These are phyloP conservation scores for Proliferodiscus dingleyae DNA, from an alignment of 2,329 filamentous ascomycete genomes.

Conservation along the genomic window DNA sequence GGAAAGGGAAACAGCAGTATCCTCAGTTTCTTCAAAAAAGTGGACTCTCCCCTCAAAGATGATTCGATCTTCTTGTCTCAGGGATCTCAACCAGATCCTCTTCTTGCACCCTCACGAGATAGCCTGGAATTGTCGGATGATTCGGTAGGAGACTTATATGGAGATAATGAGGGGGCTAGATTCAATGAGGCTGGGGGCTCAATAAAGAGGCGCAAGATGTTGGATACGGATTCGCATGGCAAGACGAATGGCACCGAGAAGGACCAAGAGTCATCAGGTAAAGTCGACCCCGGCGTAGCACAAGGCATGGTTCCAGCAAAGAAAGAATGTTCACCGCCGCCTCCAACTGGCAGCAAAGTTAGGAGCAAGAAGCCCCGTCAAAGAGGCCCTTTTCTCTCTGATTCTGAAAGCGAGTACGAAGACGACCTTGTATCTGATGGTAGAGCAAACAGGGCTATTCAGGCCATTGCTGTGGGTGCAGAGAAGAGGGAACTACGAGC, in stretches of 20 bases:
- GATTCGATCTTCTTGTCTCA: conserved; percentile 51
- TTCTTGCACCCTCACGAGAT: conserved; percentile 7
- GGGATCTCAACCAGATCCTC: conserved; percentile 21
- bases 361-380: conserved; percentile 26
- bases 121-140: conserved; percentile 14
- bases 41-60: conserved; percentile 44
- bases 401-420: conserved; percentile 56
- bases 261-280: conserved; percentile 2
- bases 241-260: conserved; percentile 4
- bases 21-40: conserved; percentile 70
- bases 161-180: conserved; percentile 24
- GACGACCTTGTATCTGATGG: conserved; percentile 39
- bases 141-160: conserved; percentile 26
- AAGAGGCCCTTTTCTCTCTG: conserved; percentile 63
- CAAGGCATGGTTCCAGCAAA: background rate
- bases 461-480: conserved; percentile 13
- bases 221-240: conserved; percentile 6
- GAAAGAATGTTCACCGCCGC: conserved; percentile 16
- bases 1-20: conserved; percentile 57
- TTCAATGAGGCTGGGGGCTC: conserved; percentile 37
- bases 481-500: conserved; percentile 18
- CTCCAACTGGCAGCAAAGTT: conserved; percentile 28
- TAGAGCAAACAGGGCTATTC: conserved; percentile 7
- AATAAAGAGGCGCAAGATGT: conserved; percentile 41
- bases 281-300: background rate